Base-by-base conservation (phyloP, 164 flowering plant species). In the Sedum album region DNA sequence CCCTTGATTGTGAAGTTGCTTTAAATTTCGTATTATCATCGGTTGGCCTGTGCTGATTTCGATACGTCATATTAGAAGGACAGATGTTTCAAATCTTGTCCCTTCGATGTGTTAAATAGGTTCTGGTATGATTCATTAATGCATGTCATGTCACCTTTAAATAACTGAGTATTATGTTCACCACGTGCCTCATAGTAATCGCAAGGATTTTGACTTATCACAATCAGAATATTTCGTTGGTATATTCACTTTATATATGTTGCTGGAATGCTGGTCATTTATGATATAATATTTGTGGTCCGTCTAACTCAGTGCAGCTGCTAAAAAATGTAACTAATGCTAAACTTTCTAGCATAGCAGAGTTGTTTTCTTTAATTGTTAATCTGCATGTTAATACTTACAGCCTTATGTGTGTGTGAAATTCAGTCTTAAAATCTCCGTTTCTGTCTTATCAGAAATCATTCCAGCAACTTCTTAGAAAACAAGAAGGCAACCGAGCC, bases 401-500 rank as follows among this genome's bases (percentile, higher is more conserved):
- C 2, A 41, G 46, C 46, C 46, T 41, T 41, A 11, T 7, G 6
- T 38, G 6, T 7, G 0, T 11, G 14, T 8, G 17, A 44, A 44
- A 44, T 11, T 10, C 4, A 17, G 46, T 41, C 15, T 41, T 41
- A 2, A 8, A 2, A 41, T 41, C 46, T 41, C 46, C 7, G 46
- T 11, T 41, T 33, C 67, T 39, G 64, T 49, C 26, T 42, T 38
- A 9, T 72, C 85, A 93, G 98, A 88, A 82, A 81, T 76, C 96
- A 51, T 93, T 90, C 72, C 97, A 90, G 70, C 88, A 82, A 77
- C 96, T 93, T 74, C 95, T 93, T 48, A 78, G 73, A 26, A 93
- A 93, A 81, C 86, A 79, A 71, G 98, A 86, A 74, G 98, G 98
- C 31, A 86, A 85, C 42, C 76, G 97, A 39, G 84, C 97, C 18